Evolutionary conservation across 2,329 filamentous ascomycete species (phyloP), one percentile per base, ranked within the genome.

Genomic region (Lithohypha guttulata): DNA sequence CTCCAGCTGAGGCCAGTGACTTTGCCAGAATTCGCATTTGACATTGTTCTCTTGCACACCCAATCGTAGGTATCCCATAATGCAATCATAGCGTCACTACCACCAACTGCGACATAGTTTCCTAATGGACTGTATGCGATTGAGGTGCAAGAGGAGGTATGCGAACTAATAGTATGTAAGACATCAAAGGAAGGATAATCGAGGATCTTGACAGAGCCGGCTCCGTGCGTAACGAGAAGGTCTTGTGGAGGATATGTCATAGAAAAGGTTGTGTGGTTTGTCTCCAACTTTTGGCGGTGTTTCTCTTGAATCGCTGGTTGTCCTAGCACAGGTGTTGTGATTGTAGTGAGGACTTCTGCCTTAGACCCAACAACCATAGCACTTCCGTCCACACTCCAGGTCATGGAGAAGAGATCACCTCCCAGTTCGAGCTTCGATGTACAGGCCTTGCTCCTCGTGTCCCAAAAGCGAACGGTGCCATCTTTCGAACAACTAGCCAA

Each of bases 201-300:
- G 39, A 65, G 52, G 44, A 68, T 63, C 42, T 66, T 66, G 42
- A 69, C 63, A 20, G 59, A 62, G 41, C 66, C 66, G 47, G 69
- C 64, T 44, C 66, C 65, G 11, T 64, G 66, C 17, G 66, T 69
- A 87, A 66, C 59, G 45, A 69, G 61, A 36, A 68, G 54, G 39
- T 65, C 57, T 7, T 62, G 53, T 15, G 62, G 54, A 6, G 61
- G 60, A 41, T 62, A 55, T 25, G 63, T 56, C 44, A 68, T 58
- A 13, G 63, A 64, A 53, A 69, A 69, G 15, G 60, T 58, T 5
- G 64, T 66, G 14, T 63, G 63, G 44, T 69, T 69, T 2, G 66
- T 69, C 51, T 68, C 65, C 22, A 66, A 52, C 14, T 59, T 45
- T 51, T 68, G 65, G 3, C 60, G 64, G 28, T 63, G 61, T 2